Percentiles rank a stretch among this genome's conserved stretches.
These are phyloP conservation scores for Pseudocercospora macadamiae DNA, from an alignment of 2,329 filamentous ascomycete species.

Conservation along the genomic window DNA sequence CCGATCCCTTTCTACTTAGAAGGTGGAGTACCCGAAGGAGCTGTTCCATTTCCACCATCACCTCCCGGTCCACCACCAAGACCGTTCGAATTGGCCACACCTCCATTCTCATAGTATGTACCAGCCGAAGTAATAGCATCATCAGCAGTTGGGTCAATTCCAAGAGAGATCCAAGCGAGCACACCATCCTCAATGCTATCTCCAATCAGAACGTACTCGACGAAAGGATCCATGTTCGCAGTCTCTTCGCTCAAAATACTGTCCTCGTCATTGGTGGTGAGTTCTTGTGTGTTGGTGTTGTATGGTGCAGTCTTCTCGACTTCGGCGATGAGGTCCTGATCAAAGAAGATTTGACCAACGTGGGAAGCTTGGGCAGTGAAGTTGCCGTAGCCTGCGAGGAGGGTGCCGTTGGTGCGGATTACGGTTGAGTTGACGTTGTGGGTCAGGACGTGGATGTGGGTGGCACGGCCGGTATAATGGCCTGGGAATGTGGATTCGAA, in stretches of 20 bases:
- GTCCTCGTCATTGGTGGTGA: constrained; percentile 58
- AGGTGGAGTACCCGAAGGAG: constrained; percentile 14
- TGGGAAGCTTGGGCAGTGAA: constrained; percentile 52
- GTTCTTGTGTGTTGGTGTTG: constrained; percentile 45
- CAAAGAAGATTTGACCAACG: constrained; percentile 67
- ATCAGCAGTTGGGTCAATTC: constrained; percentile 46
- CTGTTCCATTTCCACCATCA: constrained; percentile 5
- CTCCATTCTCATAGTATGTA: constrained; percentile 26
- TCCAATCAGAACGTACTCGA: constrained; percentile 61
- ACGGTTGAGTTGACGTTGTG: constrained; percentile 41
- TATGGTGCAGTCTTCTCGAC: constrained; percentile 55
- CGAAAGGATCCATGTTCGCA: constrained; percentile 57
- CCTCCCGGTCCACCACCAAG: constrained; percentile 12
- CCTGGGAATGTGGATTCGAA: constrained; percentile 52
- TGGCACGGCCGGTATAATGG: constrained; percentile 47
- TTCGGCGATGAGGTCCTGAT: constrained; percentile 58
- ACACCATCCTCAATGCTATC: constrained; percentile 56
- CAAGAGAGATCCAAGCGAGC: constrained; percentile 58
- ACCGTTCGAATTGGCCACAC: constrained; percentile 28
- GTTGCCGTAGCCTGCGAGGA: constrained; percentile 44
- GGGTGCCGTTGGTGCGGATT: constrained; percentile 51
- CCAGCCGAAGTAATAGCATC: constrained; percentile 23
- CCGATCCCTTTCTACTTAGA: background rate
- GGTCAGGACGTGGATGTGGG: constrained; percentile 48
- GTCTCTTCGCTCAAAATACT: constrained; percentile 51